Conservation (phyloP, 192 early-diverging fungal genomes). For the Coemansia sp. region DNA sequence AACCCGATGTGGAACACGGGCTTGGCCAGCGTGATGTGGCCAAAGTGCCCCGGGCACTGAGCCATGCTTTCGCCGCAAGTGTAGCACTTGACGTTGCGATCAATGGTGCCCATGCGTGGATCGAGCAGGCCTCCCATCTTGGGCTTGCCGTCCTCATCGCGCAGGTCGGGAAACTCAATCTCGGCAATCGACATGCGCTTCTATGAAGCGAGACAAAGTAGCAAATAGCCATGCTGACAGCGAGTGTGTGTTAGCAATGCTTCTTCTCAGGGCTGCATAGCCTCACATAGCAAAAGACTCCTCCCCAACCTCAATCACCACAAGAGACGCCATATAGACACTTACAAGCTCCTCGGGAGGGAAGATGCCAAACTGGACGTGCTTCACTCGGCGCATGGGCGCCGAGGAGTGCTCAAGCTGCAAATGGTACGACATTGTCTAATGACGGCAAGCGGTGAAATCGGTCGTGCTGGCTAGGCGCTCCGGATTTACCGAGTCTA, state of each 20-base stretch:
- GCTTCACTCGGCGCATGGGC: conserved; percentile 75
- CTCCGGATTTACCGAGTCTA: background rate
- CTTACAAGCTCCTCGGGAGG: conserved; percentile 96
- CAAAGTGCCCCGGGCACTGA: conserved; percentile 98
- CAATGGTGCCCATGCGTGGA: conserved; percentile 95
- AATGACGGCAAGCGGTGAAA: background rate
- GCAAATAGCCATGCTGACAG: background rate
- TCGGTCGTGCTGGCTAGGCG: background rate
- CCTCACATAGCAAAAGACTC: background rate
- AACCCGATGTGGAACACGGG: conserved; percentile 97
- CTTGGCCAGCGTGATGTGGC: conserved; percentile 93
- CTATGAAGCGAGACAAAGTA: conserved; percentile 52
- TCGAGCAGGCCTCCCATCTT: conserved; percentile 90
- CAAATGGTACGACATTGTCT: conserved; percentile 42
- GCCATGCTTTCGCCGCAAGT: conserved; percentile 96
- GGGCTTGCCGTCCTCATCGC: conserved; percentile 83
- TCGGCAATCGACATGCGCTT: conserved; percentile 96
- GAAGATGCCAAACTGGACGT: conserved; percentile 95
- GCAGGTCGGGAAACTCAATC: conserved; percentile 88
- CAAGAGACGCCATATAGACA: conserved; percentile 10
- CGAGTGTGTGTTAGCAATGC: background rate
- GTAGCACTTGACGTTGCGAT: conserved; percentile 96
- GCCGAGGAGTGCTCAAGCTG: conserved; percentile 51
- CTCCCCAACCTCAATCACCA: conserved; percentile 3
- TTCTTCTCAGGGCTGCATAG: background rate